These are phyloP conservation scores for Beauveria asiatica DNA, from an alignment of 2,329 filamentous ascomycete genomes.

Conservation along the genomic window DNA sequence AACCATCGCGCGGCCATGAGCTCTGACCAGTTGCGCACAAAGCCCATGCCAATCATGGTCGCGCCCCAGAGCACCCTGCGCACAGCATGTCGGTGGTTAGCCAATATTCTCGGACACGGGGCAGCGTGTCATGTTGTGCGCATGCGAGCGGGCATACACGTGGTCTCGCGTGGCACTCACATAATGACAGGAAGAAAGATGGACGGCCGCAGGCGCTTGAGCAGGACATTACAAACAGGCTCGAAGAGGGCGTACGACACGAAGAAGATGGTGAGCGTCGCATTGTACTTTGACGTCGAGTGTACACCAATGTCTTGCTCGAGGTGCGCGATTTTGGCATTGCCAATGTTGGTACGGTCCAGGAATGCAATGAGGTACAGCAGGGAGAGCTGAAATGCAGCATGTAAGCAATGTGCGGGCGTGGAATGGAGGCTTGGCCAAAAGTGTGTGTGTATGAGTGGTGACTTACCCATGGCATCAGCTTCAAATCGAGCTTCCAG, in stretches of 20 bases:
- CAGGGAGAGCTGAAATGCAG: conserved; percentile 44
- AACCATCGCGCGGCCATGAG: conserved; percentile 63
- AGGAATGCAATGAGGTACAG: conserved; percentile 70
- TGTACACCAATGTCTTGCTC: conserved; percentile 49
- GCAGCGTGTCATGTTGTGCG: not conserved
- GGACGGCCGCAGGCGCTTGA: conserved; percentile 68
- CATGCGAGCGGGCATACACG: not conserved
- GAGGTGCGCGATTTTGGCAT: conserved; percentile 52
- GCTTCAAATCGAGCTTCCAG: conserved; percentile 50
- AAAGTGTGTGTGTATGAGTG: not conserved
- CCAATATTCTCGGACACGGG: not conserved
- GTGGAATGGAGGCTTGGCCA: not conserved
- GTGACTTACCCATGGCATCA: conserved; percentile 48
- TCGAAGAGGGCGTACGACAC: conserved; percentile 77
- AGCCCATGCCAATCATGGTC: conserved; percentile 61
- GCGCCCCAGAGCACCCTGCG: conserved; percentile 54
- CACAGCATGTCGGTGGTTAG: conserved; percentile 1
- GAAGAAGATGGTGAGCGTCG: conserved; percentile 75
- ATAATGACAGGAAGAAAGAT: conserved; percentile 79
- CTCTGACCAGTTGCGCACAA: conserved; percentile 53
- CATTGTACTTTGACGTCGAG: conserved; percentile 59
- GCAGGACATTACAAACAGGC: conserved; percentile 66
- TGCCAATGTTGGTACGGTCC: conserved; percentile 69
- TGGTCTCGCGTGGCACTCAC: conserved; percentile 33
- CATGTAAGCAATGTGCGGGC: not conserved